Evolutionary conservation across 2,329 filamentous ascomycete species (phyloP).

Genomic region (Colletotrichum paranaense): DNA sequence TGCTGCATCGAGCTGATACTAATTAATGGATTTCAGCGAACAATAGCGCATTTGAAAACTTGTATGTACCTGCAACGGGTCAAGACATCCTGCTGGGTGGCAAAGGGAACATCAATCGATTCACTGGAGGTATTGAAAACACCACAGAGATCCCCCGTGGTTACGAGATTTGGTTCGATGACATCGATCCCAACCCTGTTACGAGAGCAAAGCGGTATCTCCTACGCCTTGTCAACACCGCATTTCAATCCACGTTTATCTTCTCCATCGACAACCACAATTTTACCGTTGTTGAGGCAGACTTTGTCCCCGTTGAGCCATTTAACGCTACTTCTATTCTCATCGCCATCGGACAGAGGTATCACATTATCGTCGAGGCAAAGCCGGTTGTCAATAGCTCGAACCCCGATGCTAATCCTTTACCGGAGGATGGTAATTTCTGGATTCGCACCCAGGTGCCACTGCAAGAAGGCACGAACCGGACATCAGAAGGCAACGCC

Average conservation of each 20-base stretch:
- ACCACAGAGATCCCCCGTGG: not conserved
- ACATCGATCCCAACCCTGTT: not conserved
- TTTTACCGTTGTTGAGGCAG: conserved; percentile 57
- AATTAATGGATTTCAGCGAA: not conserved
- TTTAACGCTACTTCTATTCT: conserved; percentile 60
- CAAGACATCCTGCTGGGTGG: conserved; percentile 7
- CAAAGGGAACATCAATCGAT: not conserved
- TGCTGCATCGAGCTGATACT: not conserved
- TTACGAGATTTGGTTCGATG: conserved; percentile 17
- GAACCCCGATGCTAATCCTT: conserved; percentile 18
- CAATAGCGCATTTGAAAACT: conserved; percentile 5
- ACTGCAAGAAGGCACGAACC: not conserved
- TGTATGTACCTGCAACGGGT: not conserved
- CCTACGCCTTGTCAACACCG: conserved; percentile 46
- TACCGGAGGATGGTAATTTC: conserved; percentile 36
- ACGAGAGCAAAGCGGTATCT: conserved; percentile 44
- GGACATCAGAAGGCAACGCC: not conserved
- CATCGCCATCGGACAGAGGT: conserved; percentile 59
- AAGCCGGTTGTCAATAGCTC: conserved; percentile 13
- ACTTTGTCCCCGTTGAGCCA: conserved; percentile 59
- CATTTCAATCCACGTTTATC: conserved; percentile 41
- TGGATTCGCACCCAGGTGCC: conserved; percentile 40
- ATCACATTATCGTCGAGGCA: conserved; percentile 42
- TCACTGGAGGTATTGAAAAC: not conserved
- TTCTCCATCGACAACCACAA: conserved; percentile 52